These are phyloP conservation scores for Chaetomiaceae sp. DNA, from an alignment of 2,329 filamentous ascomycete species.

Conservation along the genomic window DNA sequence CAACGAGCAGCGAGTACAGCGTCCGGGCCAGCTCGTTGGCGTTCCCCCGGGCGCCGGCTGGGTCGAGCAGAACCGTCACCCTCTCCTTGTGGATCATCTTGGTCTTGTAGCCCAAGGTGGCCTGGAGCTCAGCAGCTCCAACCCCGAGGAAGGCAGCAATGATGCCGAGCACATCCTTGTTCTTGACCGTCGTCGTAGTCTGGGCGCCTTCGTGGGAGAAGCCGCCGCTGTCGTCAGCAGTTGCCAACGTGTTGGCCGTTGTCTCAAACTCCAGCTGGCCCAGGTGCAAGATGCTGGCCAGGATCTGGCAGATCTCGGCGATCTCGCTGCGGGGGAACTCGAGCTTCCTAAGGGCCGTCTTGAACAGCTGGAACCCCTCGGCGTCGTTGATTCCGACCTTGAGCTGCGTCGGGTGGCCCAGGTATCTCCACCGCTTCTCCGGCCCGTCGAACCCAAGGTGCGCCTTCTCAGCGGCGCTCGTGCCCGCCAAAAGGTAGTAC, in stretches of 20 bases:
- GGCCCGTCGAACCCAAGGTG: constrained; percentile 65
- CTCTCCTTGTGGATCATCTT: constrained; percentile 94
- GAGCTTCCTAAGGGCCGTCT: constrained; percentile 87
- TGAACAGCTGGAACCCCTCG: constrained; percentile 96
- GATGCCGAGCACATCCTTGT: constrained; percentile 81
- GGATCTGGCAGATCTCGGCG: constrained; percentile 91
- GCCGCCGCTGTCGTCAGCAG: constrained; percentile 87
- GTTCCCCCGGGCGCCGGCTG: constrained; percentile 81
- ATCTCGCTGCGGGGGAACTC: constrained; percentile 93
- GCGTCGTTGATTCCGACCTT: constrained; percentile 96
- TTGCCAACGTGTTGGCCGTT: constrained; percentile 70
- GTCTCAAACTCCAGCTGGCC: constrained; percentile 93
- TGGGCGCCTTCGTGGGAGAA: constrained; percentile 94
- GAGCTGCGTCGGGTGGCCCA: constrained; percentile 92
- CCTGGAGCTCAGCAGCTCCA: constrained; percentile 73
- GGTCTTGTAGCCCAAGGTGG: constrained; percentile 88
- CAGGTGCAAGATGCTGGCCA: constrained; percentile 93
- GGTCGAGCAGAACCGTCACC: constrained; percentile 97
- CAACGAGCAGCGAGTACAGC: constrained; percentile 87
- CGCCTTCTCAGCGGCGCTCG: constrained; percentile 81
- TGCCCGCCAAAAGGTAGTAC: constrained; percentile 92
- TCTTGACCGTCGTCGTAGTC: constrained; percentile 80
- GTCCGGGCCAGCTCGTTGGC: constrained; percentile 92
- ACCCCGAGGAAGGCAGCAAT: constrained; percentile 95
- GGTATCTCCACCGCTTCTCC: constrained; percentile 86